phyloP scores from a whole-genome alignment of 1,284 basidiomycete genomes.

The Agaricales sp. region DNA sequence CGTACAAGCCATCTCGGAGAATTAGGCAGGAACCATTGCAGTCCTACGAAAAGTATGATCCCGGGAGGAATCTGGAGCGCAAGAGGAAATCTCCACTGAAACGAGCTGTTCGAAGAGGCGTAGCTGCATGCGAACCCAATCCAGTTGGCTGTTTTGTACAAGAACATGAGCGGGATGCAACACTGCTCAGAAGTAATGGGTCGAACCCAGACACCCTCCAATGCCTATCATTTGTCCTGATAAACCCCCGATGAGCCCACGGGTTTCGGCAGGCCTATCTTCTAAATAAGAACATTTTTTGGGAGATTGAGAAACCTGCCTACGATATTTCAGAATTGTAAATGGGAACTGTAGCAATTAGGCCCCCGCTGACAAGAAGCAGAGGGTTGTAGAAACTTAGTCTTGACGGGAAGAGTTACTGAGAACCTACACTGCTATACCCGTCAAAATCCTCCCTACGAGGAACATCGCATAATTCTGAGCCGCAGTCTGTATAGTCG shows the following conservation, averaged over 20 bases:
- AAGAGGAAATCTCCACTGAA: conserved; percentile 14
- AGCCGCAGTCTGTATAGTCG: conserved; percentile 13
- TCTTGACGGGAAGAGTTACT: not conserved
- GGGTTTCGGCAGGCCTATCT: conserved; percentile 10
- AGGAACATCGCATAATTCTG: conserved; percentile 15
- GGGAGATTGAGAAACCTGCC: not conserved
- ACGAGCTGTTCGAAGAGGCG: conserved; percentile 7
- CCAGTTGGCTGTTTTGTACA: conserved; percentile 13
- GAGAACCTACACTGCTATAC: conserved; percentile 11
- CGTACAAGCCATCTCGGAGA: conserved; percentile 12
- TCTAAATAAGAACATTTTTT: not conserved
- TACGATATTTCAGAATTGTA: conserved; percentile 14
- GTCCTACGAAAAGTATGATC: conserved; percentile 10
- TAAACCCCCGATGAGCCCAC: conserved; percentile 12
- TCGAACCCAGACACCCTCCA: conserved; percentile 7
- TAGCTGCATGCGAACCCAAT: conserved; percentile 12
- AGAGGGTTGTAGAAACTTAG: too few species aligned
- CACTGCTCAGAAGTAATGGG: not conserved
- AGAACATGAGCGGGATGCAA: too few species aligned
- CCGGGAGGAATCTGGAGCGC: conserved; percentile 12
- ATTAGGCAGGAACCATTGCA: conserved; percentile 10
- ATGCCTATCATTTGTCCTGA: conserved; percentile 12
- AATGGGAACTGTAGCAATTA: conserved; percentile 13
- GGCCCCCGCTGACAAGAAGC: conserved; percentile 7
- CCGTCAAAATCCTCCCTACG: conserved; percentile 11